These are phyloP conservation scores for Rhizophagus clarus DNA, from an alignment of 192 early-diverging fungal genomes.

Conservation along the genomic window DNA sequence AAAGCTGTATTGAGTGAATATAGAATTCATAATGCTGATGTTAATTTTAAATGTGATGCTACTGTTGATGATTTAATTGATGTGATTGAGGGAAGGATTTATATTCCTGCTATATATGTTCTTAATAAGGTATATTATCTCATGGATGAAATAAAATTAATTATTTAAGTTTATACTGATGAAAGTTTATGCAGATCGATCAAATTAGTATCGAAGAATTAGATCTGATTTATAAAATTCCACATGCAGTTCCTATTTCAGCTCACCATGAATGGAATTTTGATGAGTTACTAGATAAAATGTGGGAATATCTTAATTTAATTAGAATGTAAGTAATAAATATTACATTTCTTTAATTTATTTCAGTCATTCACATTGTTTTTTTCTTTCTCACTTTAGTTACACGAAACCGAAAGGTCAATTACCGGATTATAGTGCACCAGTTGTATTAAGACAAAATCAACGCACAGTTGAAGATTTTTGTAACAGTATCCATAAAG, in stretches of 20 bases:
- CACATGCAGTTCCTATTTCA: constrained; percentile 81
- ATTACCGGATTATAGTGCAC: constrained; percentile 92
- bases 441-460: constrained; percentile 84
- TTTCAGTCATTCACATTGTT: not conserved
- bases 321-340: constrained; percentile 63
- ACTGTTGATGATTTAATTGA: constrained; percentile 97
- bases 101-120: constrained; percentile 94
- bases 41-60: constrained; percentile 91
- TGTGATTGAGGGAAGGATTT: constrained; percentile 95
- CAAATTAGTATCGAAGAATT: constrained; percentile 88
- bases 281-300: constrained; percentile 90
- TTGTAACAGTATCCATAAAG: constrained; percentile 96
- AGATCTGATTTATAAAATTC: constrained; percentile 91
- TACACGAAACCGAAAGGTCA: constrained; percentile 68
- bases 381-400: not conserved
- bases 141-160: constrained; percentile 93
- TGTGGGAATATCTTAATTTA: constrained; percentile 78
- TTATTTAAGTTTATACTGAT: not conserved
- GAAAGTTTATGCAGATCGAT: constrained; percentile 67
- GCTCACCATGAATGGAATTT: constrained; percentile 89
- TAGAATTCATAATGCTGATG: constrained; percentile 95
- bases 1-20: constrained; percentile 96
- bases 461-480: constrained; percentile 76
- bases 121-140: constrained; percentile 99
- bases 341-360: not conserved